Evolutionary conservation across 2,329 filamentous ascomycete species (phyloP).

Genomic region (Cucurbitaria berberidis): DNA sequence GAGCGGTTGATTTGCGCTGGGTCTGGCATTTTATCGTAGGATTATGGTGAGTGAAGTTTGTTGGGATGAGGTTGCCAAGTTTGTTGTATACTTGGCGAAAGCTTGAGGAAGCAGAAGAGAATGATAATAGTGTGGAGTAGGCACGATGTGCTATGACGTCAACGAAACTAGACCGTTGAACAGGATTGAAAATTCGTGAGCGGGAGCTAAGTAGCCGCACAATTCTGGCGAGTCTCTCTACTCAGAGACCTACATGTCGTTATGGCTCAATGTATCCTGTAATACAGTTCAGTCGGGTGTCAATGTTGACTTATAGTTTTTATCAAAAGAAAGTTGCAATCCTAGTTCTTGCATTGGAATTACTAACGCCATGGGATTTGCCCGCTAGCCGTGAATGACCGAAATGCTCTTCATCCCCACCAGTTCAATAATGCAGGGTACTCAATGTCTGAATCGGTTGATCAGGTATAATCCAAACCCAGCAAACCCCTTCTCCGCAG

Average conservation of each 20-base stretch:
- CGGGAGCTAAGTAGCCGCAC: too few species aligned
- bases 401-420: background rate
- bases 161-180: background rate
- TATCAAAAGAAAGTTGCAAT: background rate
- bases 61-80: conserved; percentile 2
- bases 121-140: background rate
- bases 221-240: too few species aligned
- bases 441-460: background rate
- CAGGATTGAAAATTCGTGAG: too few species aligned
- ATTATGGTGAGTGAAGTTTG: background rate
- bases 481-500: background rate
- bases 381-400: background rate
- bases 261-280: too few species aligned
- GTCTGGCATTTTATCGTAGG: conserved; percentile 17
- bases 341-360: background rate
- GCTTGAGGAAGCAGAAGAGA: background rate
- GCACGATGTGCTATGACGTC: background rate
- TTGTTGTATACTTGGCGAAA: background rate
- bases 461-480: background rate
- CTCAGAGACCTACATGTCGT: too few species aligned
- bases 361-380: background rate
- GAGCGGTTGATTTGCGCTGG: conserved; percentile 23
- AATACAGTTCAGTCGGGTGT: too few species aligned
- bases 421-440: background rate
- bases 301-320: background rate